Base-by-base conservation (phyloP, 108 stramenopile genomes). In the Pseudonitzschia multiseries region DNA sequence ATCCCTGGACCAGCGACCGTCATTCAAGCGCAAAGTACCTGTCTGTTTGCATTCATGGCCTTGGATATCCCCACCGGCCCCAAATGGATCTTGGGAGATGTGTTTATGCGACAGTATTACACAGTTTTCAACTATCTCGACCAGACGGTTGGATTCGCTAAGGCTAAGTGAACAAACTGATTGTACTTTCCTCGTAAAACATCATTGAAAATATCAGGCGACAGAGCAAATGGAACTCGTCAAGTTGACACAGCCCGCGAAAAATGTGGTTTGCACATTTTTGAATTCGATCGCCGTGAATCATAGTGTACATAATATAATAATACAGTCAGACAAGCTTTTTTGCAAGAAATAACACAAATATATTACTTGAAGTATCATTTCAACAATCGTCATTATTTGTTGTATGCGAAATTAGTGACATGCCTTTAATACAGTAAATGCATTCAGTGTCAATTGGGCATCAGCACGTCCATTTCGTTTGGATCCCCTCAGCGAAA, bases 41-140 rank as follows among this genome's bases (percentile, higher is more conserved):
- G 98, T 82, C 72, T 99, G 44, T 93, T 99, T 74, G 97, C 96
- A 18, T 88, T 99, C 77, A 96, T 96, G 92, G 97, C 90, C 56
- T 92, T 99, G 77, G 98, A 98, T 82, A 83, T 98, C 57, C 89
- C 87, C 12, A 70, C 65, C 10, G 91, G 85, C 15, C 97, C 97
- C 1, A 79, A 94, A 36, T 99, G 97, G 97, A 98, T 99, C 76
- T 86, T 99, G 79, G 99, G 99, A 40, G 99, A 99, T 83, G 96
- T 98, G 54, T 99, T 99, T 78, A 95, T 99, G 93, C 83, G 98
- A 32, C 81, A 99, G 85, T 99, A 96, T 80, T 98, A 98, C 91
- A 96, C 97, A 26, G 95, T 97, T 59, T 99, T 98, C 73, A 97
- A 99, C 84, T 89, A 93, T 61, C 72, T 71, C 12, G 87, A 95